Percentiles rank a stretch among this genome's conserved stretches.
These are phyloP conservation scores for Colletotrichum phormii DNA, from an alignment of 2,329 filamentous ascomycete genomes.

Conservation along the genomic window DNA sequence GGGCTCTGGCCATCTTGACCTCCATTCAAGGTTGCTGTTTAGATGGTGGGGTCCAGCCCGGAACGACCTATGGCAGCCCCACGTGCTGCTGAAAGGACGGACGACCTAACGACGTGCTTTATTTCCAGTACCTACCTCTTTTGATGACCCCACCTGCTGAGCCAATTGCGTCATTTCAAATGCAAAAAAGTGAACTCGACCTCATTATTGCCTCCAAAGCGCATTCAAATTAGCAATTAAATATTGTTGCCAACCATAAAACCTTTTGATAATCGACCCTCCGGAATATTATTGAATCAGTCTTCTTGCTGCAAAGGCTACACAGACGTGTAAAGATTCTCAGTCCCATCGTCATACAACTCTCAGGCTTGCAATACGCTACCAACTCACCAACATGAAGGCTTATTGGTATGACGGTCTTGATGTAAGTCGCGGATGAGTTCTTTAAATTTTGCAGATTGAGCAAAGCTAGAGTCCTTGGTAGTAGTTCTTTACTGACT, in stretches of 20 bases:
- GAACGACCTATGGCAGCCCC: not conserved
- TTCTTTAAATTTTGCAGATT: not conserved
- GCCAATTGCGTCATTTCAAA: constrained; percentile 32
- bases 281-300: not conserved
- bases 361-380: not conserved
- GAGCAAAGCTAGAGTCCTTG: not conserved
- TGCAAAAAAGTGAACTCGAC: not conserved
- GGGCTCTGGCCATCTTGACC: too few relatives aligned
- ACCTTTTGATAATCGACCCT: not conserved
- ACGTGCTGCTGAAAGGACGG: constrained; percentile 20
- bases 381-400: constrained; percentile 56
- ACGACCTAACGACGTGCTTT: not conserved
- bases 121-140: not conserved
- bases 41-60: not conserved
- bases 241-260: not conserved
- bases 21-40: not conserved
- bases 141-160: constrained; percentile 19
- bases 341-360: not conserved
- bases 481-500: not conserved
- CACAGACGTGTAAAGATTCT: not conserved
- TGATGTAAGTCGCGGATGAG: constrained; percentile 54
- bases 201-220: not conserved
- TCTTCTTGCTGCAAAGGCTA: not conserved
- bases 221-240: not conserved
- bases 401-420: constrained; percentile 69